These are phyloP conservation scores for Kodamaea lidongshanica DNA, from an alignment of 805 yeast species.

Conservation along the genomic window DNA sequence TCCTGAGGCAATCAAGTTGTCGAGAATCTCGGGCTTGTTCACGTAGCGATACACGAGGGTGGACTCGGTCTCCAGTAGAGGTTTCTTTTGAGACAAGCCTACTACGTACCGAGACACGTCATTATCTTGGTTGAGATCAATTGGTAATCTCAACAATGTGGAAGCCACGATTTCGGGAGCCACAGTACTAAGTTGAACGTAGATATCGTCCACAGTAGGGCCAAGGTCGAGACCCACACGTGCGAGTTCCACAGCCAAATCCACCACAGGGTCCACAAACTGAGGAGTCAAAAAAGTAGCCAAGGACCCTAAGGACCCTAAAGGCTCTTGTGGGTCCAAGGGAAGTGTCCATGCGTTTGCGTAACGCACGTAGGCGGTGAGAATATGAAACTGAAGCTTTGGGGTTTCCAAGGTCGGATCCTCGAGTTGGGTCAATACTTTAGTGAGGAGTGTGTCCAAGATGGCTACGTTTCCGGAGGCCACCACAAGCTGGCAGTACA, in stretches of 20 bases:
- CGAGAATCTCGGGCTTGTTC: conserved; percentile 13
- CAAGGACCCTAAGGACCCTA: no score
- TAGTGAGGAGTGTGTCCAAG: no score
- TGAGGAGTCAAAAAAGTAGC: conserved; percentile 10
- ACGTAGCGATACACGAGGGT: conserved; percentile 15
- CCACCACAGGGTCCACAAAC: conserved; percentile 21
- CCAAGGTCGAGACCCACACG: conserved; percentile 17
- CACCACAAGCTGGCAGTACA: no score
- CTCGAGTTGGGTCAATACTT: no score
- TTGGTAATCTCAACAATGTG: conserved; percentile 4
- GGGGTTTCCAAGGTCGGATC: conserved; percentile 8
- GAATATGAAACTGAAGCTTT: conserved; percentile 5
- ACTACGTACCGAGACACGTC: conserved; percentile 27
- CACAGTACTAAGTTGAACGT: conserved; percentile 21
- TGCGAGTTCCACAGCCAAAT: conserved; percentile 7
- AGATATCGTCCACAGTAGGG: conserved; percentile 30
- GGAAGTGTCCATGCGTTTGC: no score
- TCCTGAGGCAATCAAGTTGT: conserved; percentile 14
- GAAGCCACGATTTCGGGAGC: conserved; percentile 10
- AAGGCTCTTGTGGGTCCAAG: conserved; percentile 1
- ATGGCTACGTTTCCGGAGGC: no score
- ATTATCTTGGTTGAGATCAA: conserved; percentile 9
- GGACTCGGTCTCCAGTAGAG: conserved; percentile 17
- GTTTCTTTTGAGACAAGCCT: conserved; percentile 20
- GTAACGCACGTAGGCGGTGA: conserved; percentile 6